These are phyloP conservation scores for Pythium sukuiense DNA, from an alignment of 352 stramenopile genomes.

Conservation along the genomic window DNA sequence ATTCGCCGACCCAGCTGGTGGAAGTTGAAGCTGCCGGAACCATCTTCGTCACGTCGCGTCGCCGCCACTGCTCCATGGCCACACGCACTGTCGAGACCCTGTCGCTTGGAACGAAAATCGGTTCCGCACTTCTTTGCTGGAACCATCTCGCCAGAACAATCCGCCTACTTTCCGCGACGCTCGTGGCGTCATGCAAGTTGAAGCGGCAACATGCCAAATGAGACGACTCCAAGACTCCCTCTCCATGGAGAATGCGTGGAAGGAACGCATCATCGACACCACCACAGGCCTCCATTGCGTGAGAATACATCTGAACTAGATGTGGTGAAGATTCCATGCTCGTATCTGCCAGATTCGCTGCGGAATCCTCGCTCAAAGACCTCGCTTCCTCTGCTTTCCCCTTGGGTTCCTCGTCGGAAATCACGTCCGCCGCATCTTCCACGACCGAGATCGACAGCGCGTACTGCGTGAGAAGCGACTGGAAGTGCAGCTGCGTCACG, in stretches of 20 bases:
- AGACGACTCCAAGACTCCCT: conserved; percentile 33
- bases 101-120: conserved; percentile 3
- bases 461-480: neutral
- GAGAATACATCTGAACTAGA: neutral
- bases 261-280: conserved; percentile 11
- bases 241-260: conserved; percentile 35
- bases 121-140: neutral
- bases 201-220: neutral
- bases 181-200: neutral
- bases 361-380: conserved; percentile 14
- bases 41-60: conserved; percentile 12
- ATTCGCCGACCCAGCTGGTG: neutral
- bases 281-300: neutral
- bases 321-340: neutral
- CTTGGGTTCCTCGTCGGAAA: neutral
- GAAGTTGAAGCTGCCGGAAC: conserved; percentile 23
- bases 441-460: neutral
- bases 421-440: neutral
- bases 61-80: conserved; percentile 6
- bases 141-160: conserved; percentile 39
- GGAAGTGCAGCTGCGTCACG: conserved; percentile 17
- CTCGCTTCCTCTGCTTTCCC: neutral
- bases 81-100: neutral
- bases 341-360: conserved; percentile 21
- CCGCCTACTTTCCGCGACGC: neutral